phyloP scores from a whole-genome alignment of 345 rosid genomes.

The Gossypium turneri region DNA sequence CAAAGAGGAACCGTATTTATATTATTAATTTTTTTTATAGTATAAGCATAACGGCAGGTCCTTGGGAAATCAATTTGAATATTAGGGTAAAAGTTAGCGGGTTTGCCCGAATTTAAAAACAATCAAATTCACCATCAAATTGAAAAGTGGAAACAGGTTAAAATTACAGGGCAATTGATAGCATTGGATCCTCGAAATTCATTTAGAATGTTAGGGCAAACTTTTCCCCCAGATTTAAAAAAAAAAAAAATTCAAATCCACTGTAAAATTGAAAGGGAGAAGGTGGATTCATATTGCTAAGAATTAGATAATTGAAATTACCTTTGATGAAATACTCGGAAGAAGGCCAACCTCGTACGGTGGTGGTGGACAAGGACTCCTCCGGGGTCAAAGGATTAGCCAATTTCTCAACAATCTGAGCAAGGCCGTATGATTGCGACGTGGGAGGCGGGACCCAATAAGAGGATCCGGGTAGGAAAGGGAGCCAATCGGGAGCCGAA shows the following conservation, averaged over 20 bases:
- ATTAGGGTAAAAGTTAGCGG: neutral
- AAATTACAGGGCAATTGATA: neutral
- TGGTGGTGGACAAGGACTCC: slow-evolving; percentile 51
- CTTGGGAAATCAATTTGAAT: neutral
- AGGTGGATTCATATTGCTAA: neutral
- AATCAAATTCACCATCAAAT: neutral
- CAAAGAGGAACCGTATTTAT: neutral
- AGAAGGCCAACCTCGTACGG: slow-evolving; percentile 84
- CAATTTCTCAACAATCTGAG: slow-evolving; percentile 65
- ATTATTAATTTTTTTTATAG: neutral
- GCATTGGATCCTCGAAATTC: neutral
- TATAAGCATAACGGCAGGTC: neutral
- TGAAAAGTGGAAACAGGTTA: neutral
- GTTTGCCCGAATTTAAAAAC: neutral
- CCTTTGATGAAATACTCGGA: slow-evolving; percentile 84
- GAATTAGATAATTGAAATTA: slow-evolving; percentile 14
- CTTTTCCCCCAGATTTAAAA: neutral
- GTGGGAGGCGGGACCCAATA: slow-evolving; percentile 90
- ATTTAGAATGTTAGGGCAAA: neutral
- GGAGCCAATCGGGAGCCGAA: slow-evolving; percentile 97
- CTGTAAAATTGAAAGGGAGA: neutral
- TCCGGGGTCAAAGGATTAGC: slow-evolving; percentile 57
- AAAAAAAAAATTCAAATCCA: neutral
- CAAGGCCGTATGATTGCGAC: slow-evolving; percentile 57
- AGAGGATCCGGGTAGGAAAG: slow-evolving; percentile 86